A percentile compares a stretch with the other conserved stretches of the same genome.
phyloP scores from a whole-genome alignment of 768 basidiomycete genomes.

The Russula sp. region DNA sequence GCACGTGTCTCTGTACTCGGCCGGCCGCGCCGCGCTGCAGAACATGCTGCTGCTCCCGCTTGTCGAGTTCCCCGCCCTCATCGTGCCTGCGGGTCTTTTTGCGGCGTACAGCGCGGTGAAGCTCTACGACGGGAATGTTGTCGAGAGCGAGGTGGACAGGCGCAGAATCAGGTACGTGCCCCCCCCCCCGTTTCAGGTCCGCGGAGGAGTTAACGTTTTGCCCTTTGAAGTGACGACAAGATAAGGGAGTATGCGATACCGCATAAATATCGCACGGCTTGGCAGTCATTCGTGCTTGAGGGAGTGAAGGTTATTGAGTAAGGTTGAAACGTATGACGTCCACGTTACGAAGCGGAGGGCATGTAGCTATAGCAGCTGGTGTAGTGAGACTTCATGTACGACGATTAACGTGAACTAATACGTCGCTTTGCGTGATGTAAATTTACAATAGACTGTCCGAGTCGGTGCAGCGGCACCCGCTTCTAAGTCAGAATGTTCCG shows the following conservation, averaged over 20 bases:
- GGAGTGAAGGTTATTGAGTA: background rate
- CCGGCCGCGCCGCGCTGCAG: conserved; percentile 19
- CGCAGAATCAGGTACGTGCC: conserved; percentile 19
- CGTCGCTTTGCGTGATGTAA: background rate
- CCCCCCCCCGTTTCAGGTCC: background rate
- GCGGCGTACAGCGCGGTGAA: conserved; percentile 21
- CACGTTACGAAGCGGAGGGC: too few species aligned
- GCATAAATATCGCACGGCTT: conserved; percentile 14
- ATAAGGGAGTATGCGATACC: conserved; percentile 17
- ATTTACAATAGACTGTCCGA: too few species aligned
- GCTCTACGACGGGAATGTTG: conserved; percentile 21
- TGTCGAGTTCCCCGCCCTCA: conserved; percentile 15
- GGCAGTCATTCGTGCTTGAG: conserved; percentile 9
- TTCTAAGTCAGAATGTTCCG: too few species aligned
- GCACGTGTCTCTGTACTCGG: conserved; percentile 22
- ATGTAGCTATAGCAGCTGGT: background rate
- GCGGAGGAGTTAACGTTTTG: background rate
- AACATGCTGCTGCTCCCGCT: conserved; percentile 24
- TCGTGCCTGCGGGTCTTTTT: conserved; percentile 24
- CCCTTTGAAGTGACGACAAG: conserved; percentile 19
- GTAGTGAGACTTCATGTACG: background rate
- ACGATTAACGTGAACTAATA: too few species aligned
- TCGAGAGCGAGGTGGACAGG: conserved; percentile 12
- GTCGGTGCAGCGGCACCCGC: too few species aligned
- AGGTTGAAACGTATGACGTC: background rate